Evolutionary conservation across 2,329 filamentous ascomycete species (phyloP).

Genomic region (Xylariales sp.): DNA sequence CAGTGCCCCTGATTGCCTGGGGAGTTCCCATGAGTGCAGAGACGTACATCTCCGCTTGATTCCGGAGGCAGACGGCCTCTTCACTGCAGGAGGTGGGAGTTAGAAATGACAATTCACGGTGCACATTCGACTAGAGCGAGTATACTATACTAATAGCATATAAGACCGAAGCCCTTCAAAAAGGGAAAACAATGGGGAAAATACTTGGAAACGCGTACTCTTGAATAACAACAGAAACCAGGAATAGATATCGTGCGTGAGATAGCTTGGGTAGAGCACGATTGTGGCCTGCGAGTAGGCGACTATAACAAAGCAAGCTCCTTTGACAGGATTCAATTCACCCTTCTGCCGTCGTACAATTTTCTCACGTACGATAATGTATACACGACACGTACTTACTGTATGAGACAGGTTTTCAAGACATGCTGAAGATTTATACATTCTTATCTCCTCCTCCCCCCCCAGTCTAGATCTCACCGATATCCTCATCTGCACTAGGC

Average conservation of each 20-base stretch:
- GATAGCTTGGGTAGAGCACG: not conserved
- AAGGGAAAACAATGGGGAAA: not conserved
- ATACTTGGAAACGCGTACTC: conserved; percentile 16
- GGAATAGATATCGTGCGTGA: not conserved
- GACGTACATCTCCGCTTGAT: conserved; percentile 56
- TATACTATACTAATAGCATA: not conserved
- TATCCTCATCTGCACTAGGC: not conserved
- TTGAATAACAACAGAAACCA: not conserved
- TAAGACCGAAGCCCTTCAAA: not conserved
- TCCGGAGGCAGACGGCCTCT: conserved; percentile 37
- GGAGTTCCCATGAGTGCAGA: conserved; percentile 58
- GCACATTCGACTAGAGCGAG: not conserved
- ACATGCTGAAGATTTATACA: conserved; percentile 17
- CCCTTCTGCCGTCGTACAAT: not conserved
- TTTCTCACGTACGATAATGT: not conserved
- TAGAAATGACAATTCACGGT: not conserved
- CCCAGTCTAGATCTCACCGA: conserved; percentile 9
- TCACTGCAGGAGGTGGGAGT: conserved; percentile 36
- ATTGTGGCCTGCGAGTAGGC: not conserved
- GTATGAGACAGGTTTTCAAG: conserved; percentile 7
- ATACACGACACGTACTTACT: too few species aligned
- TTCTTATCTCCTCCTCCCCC: conserved; percentile 24
- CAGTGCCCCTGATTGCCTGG: conserved; percentile 59
- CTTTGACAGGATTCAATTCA: not conserved
- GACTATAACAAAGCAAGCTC: not conserved